These are phyloP conservation scores for Clavispora santaluciae DNA, from an alignment of 805 yeast genomes.

Conservation along the genomic window DNA sequence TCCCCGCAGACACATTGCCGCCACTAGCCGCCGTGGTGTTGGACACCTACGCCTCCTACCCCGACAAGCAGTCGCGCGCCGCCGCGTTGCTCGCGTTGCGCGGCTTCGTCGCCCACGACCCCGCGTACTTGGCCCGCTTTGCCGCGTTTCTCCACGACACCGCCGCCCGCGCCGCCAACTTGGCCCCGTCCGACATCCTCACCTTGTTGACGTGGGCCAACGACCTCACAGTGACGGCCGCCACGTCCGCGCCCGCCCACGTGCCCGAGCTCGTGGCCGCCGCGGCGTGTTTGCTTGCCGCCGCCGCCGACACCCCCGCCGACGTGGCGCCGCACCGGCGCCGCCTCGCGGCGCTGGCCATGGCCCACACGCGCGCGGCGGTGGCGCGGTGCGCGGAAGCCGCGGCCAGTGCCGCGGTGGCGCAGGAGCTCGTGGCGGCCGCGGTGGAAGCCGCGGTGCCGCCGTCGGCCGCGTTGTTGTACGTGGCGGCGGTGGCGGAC, in stretches of 20 bases:
- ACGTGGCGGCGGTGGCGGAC: conserved; percentile 21
- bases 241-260: not conserved
- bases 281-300: conserved; percentile 37
- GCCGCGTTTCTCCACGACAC: conserved; percentile 34
- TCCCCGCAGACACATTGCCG: conserved; percentile 13
- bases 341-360: conserved; percentile 25
- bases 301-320: conserved; percentile 15
- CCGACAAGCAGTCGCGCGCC: conserved; percentile 45
- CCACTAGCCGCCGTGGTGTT: conserved; percentile 30
- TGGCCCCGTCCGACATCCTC: conserved; percentile 54
- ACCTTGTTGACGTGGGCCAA: conserved; percentile 57
- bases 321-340: conserved; percentile 15
- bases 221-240: conserved; percentile 24
- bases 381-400: no score
- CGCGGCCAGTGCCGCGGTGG: no score
- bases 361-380: conserved; percentile 29
- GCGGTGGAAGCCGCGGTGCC: conserved; percentile 3
- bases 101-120: conserved; percentile 27
- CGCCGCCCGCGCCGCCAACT: conserved; percentile 22
- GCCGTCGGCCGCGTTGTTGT: conserved; percentile 13
- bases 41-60: conserved; percentile 46
- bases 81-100: conserved; percentile 38
- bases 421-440: conserved; percentile 3
- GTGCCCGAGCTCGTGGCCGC: conserved; percentile 17
- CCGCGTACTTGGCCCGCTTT: conserved; percentile 31